Percentiles rank a stretch among this genome's conserved stretches.
These are phyloP conservation scores for Aspergillus oerlinghausenensis DNA, from an alignment of 2,329 filamentous ascomycete species.

Conservation along the genomic window DNA sequence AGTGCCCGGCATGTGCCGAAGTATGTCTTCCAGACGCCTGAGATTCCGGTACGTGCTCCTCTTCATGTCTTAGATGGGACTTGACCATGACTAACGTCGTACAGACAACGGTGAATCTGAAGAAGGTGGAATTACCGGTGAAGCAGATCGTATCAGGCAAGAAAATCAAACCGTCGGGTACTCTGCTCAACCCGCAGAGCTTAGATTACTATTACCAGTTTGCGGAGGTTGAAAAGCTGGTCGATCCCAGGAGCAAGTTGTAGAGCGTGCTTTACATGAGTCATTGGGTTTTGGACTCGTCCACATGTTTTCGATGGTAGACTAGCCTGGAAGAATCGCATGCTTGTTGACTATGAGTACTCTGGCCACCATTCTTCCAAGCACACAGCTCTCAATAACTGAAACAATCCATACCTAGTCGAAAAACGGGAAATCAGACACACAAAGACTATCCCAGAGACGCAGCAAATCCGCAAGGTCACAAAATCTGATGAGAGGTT, in stretches of 20 bases:
- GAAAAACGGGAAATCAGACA: too few species aligned
- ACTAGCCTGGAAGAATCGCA: background rate
- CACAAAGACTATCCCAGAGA: too few species aligned
- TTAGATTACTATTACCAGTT: slow-evolving; percentile 77
- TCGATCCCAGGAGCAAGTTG: slow-evolving; percentile 33
- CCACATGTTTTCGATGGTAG: background rate
- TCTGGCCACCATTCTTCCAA: too few species aligned
- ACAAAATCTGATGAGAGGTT: background rate
- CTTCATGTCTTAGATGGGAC: background rate
- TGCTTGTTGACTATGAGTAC: background rate
- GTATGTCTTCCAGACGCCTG: slow-evolving; percentile 73
- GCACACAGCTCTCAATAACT: too few species aligned
- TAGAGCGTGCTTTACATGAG: background rate
- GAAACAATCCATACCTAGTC: too few species aligned
- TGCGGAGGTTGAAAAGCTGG: slow-evolving; percentile 60
- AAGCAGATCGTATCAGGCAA: slow-evolving; percentile 79
- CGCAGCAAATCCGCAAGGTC: too few species aligned
- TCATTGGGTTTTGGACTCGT: background rate
- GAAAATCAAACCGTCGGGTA: slow-evolving; percentile 69
- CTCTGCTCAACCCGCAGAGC: slow-evolving; percentile 69
- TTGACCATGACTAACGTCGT: slow-evolving; percentile 3
- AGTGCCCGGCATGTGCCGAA: slow-evolving; percentile 72
- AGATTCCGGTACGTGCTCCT: slow-evolving; percentile 63
- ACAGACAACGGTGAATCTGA: slow-evolving; percentile 74
- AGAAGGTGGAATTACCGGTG: slow-evolving; percentile 79